These are phyloP conservation scores for Eimeria tenella DNA, from an alignment of 169 alveolate species.

Conservation along the genomic window DNA sequence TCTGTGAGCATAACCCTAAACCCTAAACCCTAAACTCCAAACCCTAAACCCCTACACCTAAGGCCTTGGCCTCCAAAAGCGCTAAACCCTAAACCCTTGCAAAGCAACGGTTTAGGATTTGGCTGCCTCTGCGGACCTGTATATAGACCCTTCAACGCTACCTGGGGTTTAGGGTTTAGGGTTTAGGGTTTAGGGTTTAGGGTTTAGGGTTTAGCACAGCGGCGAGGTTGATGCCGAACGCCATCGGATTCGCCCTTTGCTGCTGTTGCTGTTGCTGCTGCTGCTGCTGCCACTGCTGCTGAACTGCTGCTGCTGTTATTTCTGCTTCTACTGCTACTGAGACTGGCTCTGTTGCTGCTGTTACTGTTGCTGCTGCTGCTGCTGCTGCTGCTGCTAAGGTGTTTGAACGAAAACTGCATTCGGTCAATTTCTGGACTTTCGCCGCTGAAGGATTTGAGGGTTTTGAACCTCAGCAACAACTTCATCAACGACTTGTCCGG, in stretches of 20 bases:
- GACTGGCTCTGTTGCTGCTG: background rate
- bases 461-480: slow-evolving; percentile 91
- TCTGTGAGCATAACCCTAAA: slow-evolving; percentile 80
- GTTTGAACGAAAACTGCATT: slow-evolving; percentile 91
- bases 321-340: background rate
- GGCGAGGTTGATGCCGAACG: background rate
- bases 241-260: background rate
- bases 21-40: background rate
- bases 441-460: slow-evolving; percentile 83
- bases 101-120: too few relatives aligned
- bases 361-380: background rate
- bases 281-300: background rate
- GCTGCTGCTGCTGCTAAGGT: slow-evolving; percentile 23
- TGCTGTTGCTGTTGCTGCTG: background rate
- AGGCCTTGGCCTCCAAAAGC: too few relatives aligned
- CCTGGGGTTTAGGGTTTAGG: background rate
- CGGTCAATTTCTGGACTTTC: slow-evolving; percentile 89
- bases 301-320: background rate
- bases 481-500: slow-evolving; percentile 88
- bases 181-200: background rate
- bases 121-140: too few relatives aligned
- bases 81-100: background rate
- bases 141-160: background rate
- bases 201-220: background rate
- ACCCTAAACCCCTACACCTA: too few relatives aligned